Conservation (phyloP, 768 basidiomycete genomes). For the Trametes cingulata region DNA sequence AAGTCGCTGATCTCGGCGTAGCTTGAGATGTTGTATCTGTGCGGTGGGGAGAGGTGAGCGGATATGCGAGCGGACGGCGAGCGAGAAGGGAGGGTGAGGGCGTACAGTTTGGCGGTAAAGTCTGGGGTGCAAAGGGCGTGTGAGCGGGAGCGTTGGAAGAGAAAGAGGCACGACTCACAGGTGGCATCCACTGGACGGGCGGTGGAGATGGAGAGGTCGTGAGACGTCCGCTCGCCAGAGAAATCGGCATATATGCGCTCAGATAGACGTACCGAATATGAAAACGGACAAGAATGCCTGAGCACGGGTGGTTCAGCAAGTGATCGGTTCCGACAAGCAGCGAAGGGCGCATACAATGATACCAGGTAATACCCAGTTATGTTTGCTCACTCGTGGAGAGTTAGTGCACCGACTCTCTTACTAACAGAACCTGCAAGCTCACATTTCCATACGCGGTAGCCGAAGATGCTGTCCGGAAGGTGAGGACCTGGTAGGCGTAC, state of each 20-base stretch:
- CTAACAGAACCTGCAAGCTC: not conserved
- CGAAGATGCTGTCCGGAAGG: slow-evolving; percentile 10
- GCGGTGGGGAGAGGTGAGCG: too few species aligned
- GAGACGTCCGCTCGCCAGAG: not conserved
- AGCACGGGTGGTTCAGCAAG: not conserved
- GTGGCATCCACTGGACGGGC: not conserved
- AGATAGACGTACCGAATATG: slow-evolving; percentile 2
- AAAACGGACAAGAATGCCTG: not conserved
- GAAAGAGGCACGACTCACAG: not conserved
- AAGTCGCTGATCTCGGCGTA: slow-evolving; percentile 8
- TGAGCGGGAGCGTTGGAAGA: not conserved
- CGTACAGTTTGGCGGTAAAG: slow-evolving; percentile 2
- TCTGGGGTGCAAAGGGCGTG: not conserved
- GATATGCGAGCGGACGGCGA: not conserved
- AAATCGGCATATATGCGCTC: not conserved
- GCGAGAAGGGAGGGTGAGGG: not conserved
- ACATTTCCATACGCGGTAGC: slow-evolving; percentile 23
- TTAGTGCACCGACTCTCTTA: not conserved
- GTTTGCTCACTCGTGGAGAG: slow-evolving; percentile 11
- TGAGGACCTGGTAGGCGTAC: not conserved
- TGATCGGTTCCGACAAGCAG: not conserved
- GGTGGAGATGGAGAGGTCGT: not conserved
- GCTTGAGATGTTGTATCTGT: slow-evolving; percentile 5
- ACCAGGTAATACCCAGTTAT: slow-evolving; percentile 1
- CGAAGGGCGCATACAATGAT: slow-evolving; percentile 1